Base-by-base conservation (phyloP, 768 basidiomycete species). In the Mycena kentingensis region DNA sequence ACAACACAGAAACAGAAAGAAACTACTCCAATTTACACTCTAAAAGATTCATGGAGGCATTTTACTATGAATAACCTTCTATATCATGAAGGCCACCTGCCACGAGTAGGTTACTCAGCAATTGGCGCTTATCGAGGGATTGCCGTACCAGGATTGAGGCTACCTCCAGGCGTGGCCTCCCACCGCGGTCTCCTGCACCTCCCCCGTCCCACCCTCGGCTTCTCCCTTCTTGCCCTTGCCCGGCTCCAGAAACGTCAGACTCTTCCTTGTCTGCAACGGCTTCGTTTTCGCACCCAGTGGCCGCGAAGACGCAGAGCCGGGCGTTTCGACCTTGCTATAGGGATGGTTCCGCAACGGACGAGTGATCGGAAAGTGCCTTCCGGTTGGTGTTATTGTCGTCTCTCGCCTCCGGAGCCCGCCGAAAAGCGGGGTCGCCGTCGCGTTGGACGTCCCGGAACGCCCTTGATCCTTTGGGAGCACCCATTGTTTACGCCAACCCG, bases 401-500 rank as follows among this genome's bases (percentile, higher is more conserved):
- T 76, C 74, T 38, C 71, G 70, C 39, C 78, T 71, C 58, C 65
- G 65, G 57, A 80, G 60, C 31, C 58, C 65, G 13, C 57, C 50
- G 32, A 67, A 53, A 12, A 59, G 49, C 39, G 55, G 58, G 5
- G 53, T 56, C 32, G 53, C 51, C 70, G 73, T 73, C 44, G 72
- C 70, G 52, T 65, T 68, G 37, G 31, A 32, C 16, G 16, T 8
- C 10, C 21, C 37, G 19, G 18, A 10, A 19, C 37, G 37, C 8
- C 72, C 73, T n/a, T 74, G 73, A 52, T 68, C 55, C 61, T 66
- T 46, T 27, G 29, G 36, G 15, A 71, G 61, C 22, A 76, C 73
- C 79, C 79, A 85, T 48, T 71, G 73, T 10, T 75, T 68, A 72
- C 77, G 73, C 83, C 83, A 84, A 18, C 80, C 83, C 39, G 66